Conservation (phyloP, 1,284 basidiomycete species). For the Volvariella volvacea region DNA sequence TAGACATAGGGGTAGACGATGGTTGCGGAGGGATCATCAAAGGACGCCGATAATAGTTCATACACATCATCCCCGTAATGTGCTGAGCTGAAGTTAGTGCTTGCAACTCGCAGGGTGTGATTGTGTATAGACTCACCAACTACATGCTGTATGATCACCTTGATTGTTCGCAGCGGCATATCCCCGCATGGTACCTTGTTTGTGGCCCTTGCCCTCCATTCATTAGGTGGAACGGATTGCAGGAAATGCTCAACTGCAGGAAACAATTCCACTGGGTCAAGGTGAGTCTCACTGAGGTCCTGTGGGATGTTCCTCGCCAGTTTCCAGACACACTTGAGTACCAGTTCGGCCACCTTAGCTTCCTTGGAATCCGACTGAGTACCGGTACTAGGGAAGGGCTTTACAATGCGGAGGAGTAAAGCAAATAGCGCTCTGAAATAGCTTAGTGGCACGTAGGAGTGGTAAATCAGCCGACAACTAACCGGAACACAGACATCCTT, state of each 20-base stretch:
- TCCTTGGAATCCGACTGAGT: slow-evolving; percentile 68
- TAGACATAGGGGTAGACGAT: slow-evolving; percentile 84
- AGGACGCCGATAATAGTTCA: slow-evolving; percentile 69
- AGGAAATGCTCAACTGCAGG: slow-evolving; percentile 94
- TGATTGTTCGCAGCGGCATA: slow-evolving; percentile 95
- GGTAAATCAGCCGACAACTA: slow-evolving; percentile 18
- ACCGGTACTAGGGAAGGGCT: slow-evolving; percentile 72
- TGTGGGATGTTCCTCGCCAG: slow-evolving; percentile 91
- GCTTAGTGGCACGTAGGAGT: slow-evolving; percentile 7
- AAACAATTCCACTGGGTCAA: slow-evolving; percentile 87
- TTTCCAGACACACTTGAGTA: slow-evolving; percentile 99
- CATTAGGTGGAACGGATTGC: slow-evolving; percentile 88
- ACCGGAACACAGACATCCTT: slow-evolving; percentile 91
- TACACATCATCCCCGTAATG: slow-evolving; percentile 79
- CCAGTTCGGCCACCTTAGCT: slow-evolving; percentile 90
- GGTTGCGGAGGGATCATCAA: slow-evolving; percentile 78
- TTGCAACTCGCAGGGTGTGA: slow-evolving; percentile 6
- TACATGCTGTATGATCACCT: slow-evolving; percentile 94
- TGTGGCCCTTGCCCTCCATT: slow-evolving; percentile 89
- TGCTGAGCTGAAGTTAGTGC: slow-evolving; percentile 40
- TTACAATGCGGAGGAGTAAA: slow-evolving; percentile 83
- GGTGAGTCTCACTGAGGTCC: slow-evolving; percentile 73
- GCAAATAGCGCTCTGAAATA: slow-evolving; percentile 58
- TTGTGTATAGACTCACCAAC: slow-evolving; percentile 60
- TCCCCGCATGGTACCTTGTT: slow-evolving; percentile 93